Evolutionary conservation across 116 monocot species (phyloP).

Genomic region (Trichopus zeylanicus): DNA sequence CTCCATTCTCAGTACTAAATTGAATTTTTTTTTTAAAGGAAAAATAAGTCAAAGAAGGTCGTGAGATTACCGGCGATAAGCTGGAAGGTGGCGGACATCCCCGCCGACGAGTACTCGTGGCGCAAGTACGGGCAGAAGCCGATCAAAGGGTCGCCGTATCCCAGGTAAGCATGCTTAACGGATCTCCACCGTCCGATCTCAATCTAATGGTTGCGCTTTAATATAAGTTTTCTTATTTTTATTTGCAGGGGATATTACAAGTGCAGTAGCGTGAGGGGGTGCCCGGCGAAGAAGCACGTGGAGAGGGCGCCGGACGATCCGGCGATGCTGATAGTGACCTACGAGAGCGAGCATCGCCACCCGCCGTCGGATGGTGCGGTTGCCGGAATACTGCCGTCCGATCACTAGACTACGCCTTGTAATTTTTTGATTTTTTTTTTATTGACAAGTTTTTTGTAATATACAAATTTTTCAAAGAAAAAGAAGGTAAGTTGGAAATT

Average conservation of each 20-base stretch:
- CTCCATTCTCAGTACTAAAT: too few relatives aligned
- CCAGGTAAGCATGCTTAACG: background rate
- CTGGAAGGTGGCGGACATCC: background rate
- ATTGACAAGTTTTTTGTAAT: too few relatives aligned
- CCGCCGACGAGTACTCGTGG: background rate
- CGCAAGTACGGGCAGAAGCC: background rate
- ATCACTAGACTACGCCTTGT: background rate
- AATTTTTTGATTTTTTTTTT: background rate
- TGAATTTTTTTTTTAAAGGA: conserved; percentile 9
- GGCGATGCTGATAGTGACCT: background rate
- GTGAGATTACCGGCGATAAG: background rate
- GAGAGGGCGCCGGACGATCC: background rate
- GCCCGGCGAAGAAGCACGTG: background rate
- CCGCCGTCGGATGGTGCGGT: background rate
- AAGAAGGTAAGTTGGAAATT: background rate
- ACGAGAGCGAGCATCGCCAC: background rate
- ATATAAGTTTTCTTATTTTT: too few relatives aligned
- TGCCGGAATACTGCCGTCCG: background rate
- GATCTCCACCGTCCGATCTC: background rate
- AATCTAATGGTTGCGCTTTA: background rate
- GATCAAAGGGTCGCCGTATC: conserved; percentile 1
- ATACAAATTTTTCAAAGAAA: too few relatives aligned
- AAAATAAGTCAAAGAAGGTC: background rate
- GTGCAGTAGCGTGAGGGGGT: background rate
- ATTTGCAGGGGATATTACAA: background rate